These are phyloP conservation scores for Calonectria hongkongensis DNA, from an alignment of 2,329 filamentous ascomycete species.

Conservation along the genomic window DNA sequence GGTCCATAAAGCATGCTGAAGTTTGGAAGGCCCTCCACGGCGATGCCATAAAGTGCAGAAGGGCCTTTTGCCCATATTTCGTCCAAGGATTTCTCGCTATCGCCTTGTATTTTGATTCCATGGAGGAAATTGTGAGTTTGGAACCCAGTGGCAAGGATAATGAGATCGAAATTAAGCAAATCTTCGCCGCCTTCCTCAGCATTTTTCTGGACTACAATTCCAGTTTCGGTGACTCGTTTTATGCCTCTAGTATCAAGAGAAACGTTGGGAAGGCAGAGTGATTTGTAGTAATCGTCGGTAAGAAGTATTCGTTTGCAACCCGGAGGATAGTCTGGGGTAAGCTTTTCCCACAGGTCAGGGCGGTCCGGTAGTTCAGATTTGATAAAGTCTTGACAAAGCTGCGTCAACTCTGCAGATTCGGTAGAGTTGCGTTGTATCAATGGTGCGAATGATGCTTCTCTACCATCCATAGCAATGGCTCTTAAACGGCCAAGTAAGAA, in stretches of 20 bases:
- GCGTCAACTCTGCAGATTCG: constrained; percentile 9
- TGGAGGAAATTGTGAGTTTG: constrained; percentile 21
- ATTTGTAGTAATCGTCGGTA: constrained; percentile 27
- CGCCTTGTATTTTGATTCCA: constrained; percentile 28
- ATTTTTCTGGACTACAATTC: background rate
- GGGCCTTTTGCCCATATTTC: constrained; percentile 22
- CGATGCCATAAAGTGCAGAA: constrained; percentile 20
- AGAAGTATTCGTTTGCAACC: constrained; percentile 27
- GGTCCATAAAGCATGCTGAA: constrained; percentile 35
- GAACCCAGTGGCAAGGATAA: constrained; percentile 27
- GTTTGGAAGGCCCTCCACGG: constrained; percentile 21
- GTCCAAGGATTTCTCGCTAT: background rate
- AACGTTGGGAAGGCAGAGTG: background rate
- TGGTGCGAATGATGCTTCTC: constrained; percentile 20
- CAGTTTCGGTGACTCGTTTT: constrained; percentile 2
- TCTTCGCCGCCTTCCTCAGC: background rate
- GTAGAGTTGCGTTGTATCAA: constrained; percentile 18
- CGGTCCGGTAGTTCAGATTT: constrained; percentile 17
- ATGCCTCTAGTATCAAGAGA: constrained; percentile 11
- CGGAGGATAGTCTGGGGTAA: constrained; percentile 26
- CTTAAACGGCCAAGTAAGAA: constrained; percentile 12
- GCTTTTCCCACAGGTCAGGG: constrained; percentile 23
- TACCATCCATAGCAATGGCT: constrained; percentile 15
- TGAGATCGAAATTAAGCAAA: constrained; percentile 27
- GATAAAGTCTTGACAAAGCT: constrained; percentile 18